Evolutionary conservation across 441 rosid species (phyloP).

Genomic region (Bruguiera hainesii): DNA sequence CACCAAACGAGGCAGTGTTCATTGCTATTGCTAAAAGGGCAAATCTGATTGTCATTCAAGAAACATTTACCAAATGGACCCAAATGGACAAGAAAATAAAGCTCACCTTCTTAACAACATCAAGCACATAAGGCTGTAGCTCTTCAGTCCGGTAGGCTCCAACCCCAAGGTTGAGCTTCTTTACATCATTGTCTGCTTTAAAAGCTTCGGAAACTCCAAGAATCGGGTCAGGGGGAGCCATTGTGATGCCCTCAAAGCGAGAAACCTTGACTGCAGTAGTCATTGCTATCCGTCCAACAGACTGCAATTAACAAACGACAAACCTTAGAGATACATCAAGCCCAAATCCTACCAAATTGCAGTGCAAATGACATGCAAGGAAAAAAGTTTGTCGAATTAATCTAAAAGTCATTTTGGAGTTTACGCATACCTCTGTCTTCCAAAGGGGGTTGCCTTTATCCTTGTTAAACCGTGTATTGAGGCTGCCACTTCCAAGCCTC

Average conservation of each 20-base stretch:
- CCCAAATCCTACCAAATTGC: neutral
- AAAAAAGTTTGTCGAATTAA: no score
- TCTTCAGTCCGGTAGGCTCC: constrained; percentile 97
- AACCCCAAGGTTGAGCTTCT: constrained; percentile 96
- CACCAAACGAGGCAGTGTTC: constrained; percentile 7
- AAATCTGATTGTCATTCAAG: constrained; percentile 6
- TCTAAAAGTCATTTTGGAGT: no score
- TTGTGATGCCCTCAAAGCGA: constrained; percentile 76
- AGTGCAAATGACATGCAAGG: neutral
- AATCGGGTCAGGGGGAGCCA: constrained; percentile 99
- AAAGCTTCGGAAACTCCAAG: constrained; percentile 98
- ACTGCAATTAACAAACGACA: constrained; percentile 37
- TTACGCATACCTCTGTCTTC: constrained; percentile 46
- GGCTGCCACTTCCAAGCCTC: constrained; percentile 46
- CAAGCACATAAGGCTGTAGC: constrained; percentile 89
- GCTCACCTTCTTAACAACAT: constrained; percentile 90
- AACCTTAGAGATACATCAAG: constrained; percentile 1
- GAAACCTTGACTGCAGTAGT: constrained; percentile 57
- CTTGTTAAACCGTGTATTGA: constrained; percentile 24
- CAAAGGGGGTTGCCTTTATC: constrained; percentile 33
- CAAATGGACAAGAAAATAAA: neutral
- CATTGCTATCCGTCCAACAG: constrained; percentile 58
- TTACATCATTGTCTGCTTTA: constrained; percentile 68
- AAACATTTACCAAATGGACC: constrained; percentile 5
- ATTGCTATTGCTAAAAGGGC: neutral